Evolutionary conservation across 2,329 filamentous ascomycete species (phyloP).

Genomic region (Xylariaceae sp.): DNA sequence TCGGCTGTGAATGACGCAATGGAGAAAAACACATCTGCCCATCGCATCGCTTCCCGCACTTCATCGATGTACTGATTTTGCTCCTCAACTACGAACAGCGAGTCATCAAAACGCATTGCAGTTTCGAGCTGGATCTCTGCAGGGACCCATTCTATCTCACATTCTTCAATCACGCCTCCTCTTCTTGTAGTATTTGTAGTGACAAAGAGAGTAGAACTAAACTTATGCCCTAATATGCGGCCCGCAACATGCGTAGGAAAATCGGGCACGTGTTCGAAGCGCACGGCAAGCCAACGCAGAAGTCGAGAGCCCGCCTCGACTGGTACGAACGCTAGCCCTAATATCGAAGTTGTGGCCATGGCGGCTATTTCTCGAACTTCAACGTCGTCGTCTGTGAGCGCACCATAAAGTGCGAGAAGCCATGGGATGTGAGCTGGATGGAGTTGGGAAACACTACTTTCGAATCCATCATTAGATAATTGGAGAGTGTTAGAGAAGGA

Average conservation of each 20-base stretch:
- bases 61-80: conserved; percentile 94
- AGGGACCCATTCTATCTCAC: conserved; percentile 26
- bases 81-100: conserved; percentile 86
- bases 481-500: conserved; percentile 51
- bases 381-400: conserved; percentile 89
- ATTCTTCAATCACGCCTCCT: conserved; percentile 14
- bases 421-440: conserved; percentile 55
- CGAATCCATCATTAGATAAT: not conserved
- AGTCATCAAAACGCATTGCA: conserved; percentile 62
- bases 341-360: conserved; percentile 51
- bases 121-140: conserved; percentile 49
- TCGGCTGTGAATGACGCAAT: not conserved
- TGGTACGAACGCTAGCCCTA: conserved; percentile 52
- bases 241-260: conserved; percentile 50
- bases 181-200: conserved; percentile 16
- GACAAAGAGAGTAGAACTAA: conserved; percentile 22
- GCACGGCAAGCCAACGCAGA: conserved; percentile 48
- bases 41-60: conserved; percentile 73
- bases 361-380: conserved; percentile 76
- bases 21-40: conserved; percentile 59
- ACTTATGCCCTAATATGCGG: conserved; percentile 49
- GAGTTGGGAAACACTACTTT: conserved; percentile 5
- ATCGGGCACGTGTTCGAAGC: conserved; percentile 42
- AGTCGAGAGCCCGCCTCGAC: conserved; percentile 55
- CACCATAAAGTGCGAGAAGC: conserved; percentile 73